These are phyloP conservation scores for Cyamopsis tetragonoloba DNA, from an alignment of 306 rosid species.

Conservation along the genomic window DNA sequence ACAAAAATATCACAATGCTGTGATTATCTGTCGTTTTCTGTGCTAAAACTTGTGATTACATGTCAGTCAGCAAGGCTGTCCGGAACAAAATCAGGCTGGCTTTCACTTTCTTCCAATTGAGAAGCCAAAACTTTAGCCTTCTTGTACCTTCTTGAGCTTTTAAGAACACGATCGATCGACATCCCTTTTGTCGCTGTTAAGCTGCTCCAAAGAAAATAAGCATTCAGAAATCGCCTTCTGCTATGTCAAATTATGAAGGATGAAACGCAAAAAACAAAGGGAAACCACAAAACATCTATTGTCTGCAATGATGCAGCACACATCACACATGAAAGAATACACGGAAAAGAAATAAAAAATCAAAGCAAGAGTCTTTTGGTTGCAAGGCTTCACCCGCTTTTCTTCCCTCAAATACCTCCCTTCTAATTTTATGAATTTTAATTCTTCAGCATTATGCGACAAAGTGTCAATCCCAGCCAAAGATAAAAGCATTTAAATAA, in stretches of 20 bases:
- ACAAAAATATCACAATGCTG: constrained; percentile 12
- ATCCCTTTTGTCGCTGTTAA: constrained; percentile 36
- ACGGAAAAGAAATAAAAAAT: too few relatives aligned
- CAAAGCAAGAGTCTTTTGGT: too few relatives aligned
- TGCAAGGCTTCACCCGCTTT: background rate
- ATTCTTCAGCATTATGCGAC: background rate
- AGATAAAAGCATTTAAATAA: background rate
- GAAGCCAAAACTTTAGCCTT: constrained; percentile 58
- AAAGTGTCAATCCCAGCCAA: background rate
- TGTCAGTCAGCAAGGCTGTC: constrained; percentile 47
- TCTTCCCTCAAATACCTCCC: background rate
- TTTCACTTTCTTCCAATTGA: constrained; percentile 52
- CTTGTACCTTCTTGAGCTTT: constrained; percentile 68
- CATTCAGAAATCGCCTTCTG: constrained; percentile 14
- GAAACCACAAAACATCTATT: background rate
- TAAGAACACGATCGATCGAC: constrained; percentile 39
- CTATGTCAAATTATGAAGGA: background rate
- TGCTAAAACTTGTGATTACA: constrained; percentile 14
- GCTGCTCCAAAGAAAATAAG: constrained; percentile 38
- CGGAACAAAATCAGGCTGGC: constrained; percentile 57
- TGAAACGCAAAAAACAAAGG: constrained; percentile 9
- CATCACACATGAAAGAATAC: background rate
- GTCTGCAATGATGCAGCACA: background rate
- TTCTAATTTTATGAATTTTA: background rate
- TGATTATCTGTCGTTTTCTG: background rate